A percentile compares a stretch with the other conserved stretches of the same genome.
These are phyloP conservation scores for Epichloe aotearoae DNA, from an alignment of 2,329 filamentous ascomycete species.

Conservation along the genomic window DNA sequence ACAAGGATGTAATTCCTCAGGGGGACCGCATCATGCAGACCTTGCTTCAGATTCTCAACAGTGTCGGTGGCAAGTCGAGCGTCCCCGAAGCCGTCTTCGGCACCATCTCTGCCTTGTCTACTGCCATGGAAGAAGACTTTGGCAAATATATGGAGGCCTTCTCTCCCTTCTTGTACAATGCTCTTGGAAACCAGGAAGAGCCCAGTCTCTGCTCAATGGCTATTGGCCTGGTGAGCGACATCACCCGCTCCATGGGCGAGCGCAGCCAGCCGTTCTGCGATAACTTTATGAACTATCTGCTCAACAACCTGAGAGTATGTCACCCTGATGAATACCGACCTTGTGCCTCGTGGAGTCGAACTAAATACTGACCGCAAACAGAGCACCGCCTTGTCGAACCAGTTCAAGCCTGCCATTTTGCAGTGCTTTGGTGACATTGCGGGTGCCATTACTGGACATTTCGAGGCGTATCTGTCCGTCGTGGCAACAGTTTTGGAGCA, in stretches of 20 bases:
- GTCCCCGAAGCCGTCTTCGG: slow-evolving; percentile 92
- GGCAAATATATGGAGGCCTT: slow-evolving; percentile 97
- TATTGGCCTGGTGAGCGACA: slow-evolving; percentile 93
- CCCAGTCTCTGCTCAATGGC: slow-evolving; percentile 90
- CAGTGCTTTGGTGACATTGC: slow-evolving; percentile 98
- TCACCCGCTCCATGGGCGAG: slow-evolving; percentile 80
- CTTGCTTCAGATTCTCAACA: slow-evolving; percentile 66
- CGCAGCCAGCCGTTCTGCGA: slow-evolving; percentile 93
- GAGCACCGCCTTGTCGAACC: slow-evolving; percentile 78
- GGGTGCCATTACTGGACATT: slow-evolving; percentile 79
- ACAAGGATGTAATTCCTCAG: slow-evolving; percentile 80
- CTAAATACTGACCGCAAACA: slow-evolving; percentile 19
- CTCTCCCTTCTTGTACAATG: slow-evolving; percentile 82
- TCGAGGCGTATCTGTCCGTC: slow-evolving; percentile 84
- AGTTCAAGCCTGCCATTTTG: slow-evolving; percentile 95
- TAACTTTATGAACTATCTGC: slow-evolving; percentile 92
- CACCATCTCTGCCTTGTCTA: slow-evolving; percentile 81
- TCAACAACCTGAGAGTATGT: slow-evolving; percentile 75
- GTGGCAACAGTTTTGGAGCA: slow-evolving; percentile 92
- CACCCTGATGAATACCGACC: not conserved
- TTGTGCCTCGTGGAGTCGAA: too few species aligned
- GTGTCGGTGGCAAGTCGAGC: slow-evolving; percentile 71
- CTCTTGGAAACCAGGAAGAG: slow-evolving; percentile 90
- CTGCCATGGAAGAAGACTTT: slow-evolving; percentile 84
- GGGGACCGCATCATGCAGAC: slow-evolving; percentile 91